Evolutionary conservation across 805 yeast genomes (phyloP).

Genomic region (Tetrapisispora taiwanensis): DNA sequence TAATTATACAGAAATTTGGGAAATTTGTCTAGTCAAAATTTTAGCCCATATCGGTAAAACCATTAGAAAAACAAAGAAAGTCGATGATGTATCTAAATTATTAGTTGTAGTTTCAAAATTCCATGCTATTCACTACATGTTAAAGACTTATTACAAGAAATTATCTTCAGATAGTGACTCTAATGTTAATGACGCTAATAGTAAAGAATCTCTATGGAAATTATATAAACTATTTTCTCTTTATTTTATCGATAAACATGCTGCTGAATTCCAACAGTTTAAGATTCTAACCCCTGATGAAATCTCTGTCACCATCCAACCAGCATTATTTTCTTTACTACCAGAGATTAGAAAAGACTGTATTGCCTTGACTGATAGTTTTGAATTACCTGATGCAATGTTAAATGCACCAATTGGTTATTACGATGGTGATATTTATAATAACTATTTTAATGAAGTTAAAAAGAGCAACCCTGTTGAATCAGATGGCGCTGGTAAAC

Average conservation of each 20-base stretch:
- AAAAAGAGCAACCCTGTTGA: constrained; percentile 43
- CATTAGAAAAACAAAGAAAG: constrained; percentile 19
- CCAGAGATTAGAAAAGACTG: constrained; percentile 53
- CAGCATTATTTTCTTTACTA: constrained; percentile 37
- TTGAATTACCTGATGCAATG: constrained; percentile 69
- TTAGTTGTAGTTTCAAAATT: constrained; percentile 32
- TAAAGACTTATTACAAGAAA: constrained; percentile 24
- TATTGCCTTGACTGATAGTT: constrained; percentile 73
- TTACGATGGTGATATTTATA: constrained; percentile 74
- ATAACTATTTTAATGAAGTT: constrained; percentile 62
- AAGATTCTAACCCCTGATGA: constrained; percentile 43
- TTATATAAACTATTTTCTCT: constrained; percentile 56
- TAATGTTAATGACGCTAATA: constrained; percentile 21
- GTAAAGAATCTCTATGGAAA: constrained; percentile 40
- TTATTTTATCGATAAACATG: constrained; percentile 56
- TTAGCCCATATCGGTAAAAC: constrained; percentile 21
- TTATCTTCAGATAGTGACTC: constrained; percentile 12
- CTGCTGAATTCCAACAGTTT: constrained; percentile 61
- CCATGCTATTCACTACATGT: constrained; percentile 33
- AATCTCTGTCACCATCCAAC: constrained; percentile 34
- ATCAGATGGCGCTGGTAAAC: constrained; percentile 42
- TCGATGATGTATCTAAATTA: constrained; percentile 32
- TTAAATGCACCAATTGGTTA: constrained; percentile 76
- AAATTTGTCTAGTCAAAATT: constrained; percentile 20
- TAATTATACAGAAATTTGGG: constrained; percentile 29